A percentile compares a stretch with the other conserved stretches of the same genome.
Evolutionary conservation across 73 alveolate species (phyloP).

Genomic region (Uronychia binucleata): DNA sequence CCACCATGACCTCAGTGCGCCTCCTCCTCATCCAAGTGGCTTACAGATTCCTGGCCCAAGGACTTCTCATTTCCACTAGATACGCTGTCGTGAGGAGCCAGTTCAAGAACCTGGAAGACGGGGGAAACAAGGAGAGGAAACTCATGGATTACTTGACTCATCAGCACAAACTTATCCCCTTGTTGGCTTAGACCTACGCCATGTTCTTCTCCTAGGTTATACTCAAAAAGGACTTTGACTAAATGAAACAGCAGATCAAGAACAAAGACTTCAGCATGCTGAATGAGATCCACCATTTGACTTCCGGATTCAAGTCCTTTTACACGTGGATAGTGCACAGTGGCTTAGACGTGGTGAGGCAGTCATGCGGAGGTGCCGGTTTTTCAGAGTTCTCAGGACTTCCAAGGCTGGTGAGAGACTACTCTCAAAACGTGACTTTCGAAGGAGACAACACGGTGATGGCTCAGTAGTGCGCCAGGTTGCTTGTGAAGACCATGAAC

Average conservation of each 20-base stretch:
- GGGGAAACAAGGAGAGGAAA: slow-evolving; percentile 53
- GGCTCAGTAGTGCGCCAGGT: slow-evolving; percentile 55
- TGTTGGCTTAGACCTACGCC: slow-evolving; percentile 65
- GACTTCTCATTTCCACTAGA: slow-evolving; percentile 66
- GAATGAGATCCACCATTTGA: slow-evolving; percentile 30
- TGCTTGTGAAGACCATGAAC: slow-evolving; percentile 33
- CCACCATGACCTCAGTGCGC: slow-evolving; percentile 75
- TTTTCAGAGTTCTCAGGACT: slow-evolving; percentile 59
- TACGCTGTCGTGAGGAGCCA: slow-evolving; percentile 76
- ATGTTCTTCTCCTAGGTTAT: slow-evolving; percentile 11
- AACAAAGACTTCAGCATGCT: slow-evolving; percentile 26
- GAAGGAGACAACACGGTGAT: slow-evolving; percentile 68
- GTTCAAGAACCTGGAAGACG: slow-evolving; percentile 58
- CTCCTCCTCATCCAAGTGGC: slow-evolving; percentile 59
- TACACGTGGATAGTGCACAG: slow-evolving; percentile 56
- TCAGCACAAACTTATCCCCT: slow-evolving; percentile 65
- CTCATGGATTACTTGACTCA: slow-evolving; percentile 83
- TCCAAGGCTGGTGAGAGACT: slow-evolving; percentile 31
- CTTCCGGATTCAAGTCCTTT: slow-evolving; percentile 61
- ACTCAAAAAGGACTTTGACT: background rate
- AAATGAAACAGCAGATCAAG: slow-evolving; percentile 7
- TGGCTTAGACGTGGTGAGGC: slow-evolving; percentile 48
- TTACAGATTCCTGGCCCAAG: slow-evolving; percentile 45
- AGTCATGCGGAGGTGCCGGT: slow-evolving; percentile 74
- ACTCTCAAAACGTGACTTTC: slow-evolving; percentile 37